Evolutionary conservation across 495 filamentous ascomycete species (phyloP).

Genomic region (Polyplosphaeria fusca): DNA sequence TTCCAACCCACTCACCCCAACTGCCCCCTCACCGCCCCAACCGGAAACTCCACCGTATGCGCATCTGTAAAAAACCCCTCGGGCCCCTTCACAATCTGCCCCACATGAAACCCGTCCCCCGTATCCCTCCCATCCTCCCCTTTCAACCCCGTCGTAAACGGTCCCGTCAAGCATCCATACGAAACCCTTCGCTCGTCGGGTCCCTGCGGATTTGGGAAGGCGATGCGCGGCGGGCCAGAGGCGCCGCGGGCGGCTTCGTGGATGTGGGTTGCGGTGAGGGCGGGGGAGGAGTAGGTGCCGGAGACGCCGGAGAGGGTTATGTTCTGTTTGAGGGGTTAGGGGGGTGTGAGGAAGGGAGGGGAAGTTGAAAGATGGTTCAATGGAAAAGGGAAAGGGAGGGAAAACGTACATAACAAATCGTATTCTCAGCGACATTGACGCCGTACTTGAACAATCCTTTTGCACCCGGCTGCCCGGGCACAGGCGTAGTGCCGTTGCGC

Average conservation of each 20-base stretch:
- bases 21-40: conserved; percentile 12
- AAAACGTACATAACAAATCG: conserved; percentile 3
- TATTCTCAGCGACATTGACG: conserved; percentile 7
- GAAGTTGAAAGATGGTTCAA: no score
- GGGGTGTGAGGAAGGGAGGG: no score
- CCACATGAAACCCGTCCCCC: conserved; percentile 8
- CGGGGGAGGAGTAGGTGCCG: conserved; percentile 8
- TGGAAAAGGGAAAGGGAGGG: no score
- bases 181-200: conserved; percentile 4
- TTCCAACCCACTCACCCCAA: conserved; percentile 1
- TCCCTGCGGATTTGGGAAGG: conserved; percentile 9
- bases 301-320: conserved; percentile 11
- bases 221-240: conserved; percentile 11
- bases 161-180: conserved; percentile 9
- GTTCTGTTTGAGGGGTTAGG: conserved; percentile 4
- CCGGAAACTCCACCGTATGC: not conserved
- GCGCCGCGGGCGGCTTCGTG: conserved; percentile 5
- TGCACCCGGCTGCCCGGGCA: not conserved
- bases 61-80: conserved; percentile 8
- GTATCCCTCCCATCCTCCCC: conserved; percentile 1
- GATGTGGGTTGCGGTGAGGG: conserved; percentile 15
- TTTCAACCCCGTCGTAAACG: conserved; percentile 9
- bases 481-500: not conserved
- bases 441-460: conserved; percentile 9
- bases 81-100: not conserved